Percentiles rank a stretch among this genome's conserved stretches.
Conservation (phyloP, 202 grass and related monocot species). For the Brachypodium distachyon region DNA sequence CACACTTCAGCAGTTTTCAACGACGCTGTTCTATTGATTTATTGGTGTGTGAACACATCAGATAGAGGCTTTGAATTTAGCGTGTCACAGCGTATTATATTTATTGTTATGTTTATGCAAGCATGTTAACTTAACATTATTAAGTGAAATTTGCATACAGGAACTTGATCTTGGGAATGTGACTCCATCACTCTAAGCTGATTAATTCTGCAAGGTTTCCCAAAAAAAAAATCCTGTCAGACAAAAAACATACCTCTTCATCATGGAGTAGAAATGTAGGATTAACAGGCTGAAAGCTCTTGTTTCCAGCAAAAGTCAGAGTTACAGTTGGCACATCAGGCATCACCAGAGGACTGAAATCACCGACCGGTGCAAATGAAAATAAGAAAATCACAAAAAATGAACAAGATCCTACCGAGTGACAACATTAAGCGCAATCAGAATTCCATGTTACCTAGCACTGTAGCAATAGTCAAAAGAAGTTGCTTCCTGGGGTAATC, state of each 20-base stretch:
- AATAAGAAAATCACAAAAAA: background rate
- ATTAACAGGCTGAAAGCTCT: conserved; percentile 70
- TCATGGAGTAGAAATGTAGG: conserved; percentile 40
- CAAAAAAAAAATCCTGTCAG: too few relatives aligned
- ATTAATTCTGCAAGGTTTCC: conserved; percentile 7
- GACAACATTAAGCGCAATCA: conserved; percentile 2
- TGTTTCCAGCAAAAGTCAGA: conserved; percentile 60
- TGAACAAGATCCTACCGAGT: background rate
- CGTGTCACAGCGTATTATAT: background rate
- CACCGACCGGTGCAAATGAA: conserved; percentile 11
- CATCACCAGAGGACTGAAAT: conserved; percentile 58
- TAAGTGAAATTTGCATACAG: background rate
- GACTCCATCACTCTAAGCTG: background rate
- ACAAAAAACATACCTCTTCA: conserved; percentile 43
- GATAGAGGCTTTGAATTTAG: background rate
- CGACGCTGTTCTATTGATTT: background rate
- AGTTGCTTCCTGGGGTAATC: conserved; percentile 31
- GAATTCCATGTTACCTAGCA: conserved; percentile 46
- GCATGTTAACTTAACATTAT: background rate
- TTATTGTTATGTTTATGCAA: background rate
- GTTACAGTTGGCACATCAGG: conserved; percentile 59
- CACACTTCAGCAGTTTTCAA: background rate
- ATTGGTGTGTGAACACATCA: background rate
- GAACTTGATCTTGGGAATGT: background rate
- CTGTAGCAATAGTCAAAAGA: conserved; percentile 71